Conservation (phyloP, 2,329 filamentous ascomycete genomes). For the Alternaria sp. region DNA sequence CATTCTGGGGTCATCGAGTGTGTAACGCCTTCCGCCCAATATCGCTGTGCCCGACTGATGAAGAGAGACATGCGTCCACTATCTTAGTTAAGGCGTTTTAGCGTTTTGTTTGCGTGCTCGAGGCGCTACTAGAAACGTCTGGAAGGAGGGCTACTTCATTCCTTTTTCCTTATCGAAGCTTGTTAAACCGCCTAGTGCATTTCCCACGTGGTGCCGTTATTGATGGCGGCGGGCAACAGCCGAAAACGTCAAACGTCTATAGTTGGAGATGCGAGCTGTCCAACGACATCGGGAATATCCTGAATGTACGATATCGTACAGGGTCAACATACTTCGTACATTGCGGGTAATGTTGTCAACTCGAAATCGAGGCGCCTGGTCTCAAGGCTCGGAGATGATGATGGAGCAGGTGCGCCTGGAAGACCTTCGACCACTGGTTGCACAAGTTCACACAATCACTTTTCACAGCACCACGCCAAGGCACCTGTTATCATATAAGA, state of each 20-base stretch:
- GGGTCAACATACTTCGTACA: neutral
- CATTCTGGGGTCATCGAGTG: neutral
- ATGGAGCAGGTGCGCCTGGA: neutral
- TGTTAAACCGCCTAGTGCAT: neutral
- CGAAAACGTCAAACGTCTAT: neutral
- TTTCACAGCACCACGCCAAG: neutral
- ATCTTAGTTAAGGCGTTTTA: neutral
- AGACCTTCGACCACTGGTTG: neutral
- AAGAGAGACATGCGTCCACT: neutral
- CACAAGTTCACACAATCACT: neutral
- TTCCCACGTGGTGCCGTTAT: neutral
- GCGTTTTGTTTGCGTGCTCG: neutral
- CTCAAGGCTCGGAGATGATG: neutral
- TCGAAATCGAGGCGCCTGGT: too few species aligned
- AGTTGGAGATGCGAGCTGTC: neutral
- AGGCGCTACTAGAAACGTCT: neutral
- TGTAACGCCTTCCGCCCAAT: neutral
- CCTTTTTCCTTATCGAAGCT: neutral
- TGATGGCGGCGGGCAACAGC: neutral
- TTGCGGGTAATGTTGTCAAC: neutral
- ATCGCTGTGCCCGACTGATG: neutral
- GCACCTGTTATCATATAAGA: fast-evolving
- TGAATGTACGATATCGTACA: neutral
- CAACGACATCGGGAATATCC: too few species aligned
- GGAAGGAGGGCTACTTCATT: neutral